phyloP scores from a whole-genome alignment of 2,329 filamentous ascomycete species.

The Trichoderma sp. region DNA sequence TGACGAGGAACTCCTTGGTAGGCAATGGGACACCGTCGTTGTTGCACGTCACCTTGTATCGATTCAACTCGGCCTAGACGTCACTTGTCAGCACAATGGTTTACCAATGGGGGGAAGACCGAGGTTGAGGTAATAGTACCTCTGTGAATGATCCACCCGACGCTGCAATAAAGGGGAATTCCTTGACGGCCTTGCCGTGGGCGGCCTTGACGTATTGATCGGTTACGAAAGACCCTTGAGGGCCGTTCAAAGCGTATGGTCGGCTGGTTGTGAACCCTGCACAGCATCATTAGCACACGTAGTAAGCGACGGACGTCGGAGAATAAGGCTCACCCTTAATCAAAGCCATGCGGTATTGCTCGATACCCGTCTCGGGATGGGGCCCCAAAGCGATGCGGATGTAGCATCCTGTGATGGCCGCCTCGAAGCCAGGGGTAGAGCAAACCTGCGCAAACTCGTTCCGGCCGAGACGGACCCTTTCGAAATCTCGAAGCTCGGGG shows the following conservation, averaged over 20 bases:
- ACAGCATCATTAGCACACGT: constrained; percentile 13
- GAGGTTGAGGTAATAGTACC: constrained; percentile 49
- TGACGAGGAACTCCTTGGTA: constrained; percentile 66
- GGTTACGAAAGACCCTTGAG: constrained; percentile 76
- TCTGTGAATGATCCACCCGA: constrained; percentile 86
- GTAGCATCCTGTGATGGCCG: constrained; percentile 80
- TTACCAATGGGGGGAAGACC: not conserved
- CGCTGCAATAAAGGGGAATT: constrained; percentile 88
- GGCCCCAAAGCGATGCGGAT: constrained; percentile 81
- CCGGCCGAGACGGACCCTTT: constrained; percentile 80
- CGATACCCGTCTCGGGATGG: constrained; percentile 70
- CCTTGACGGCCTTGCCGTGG: constrained; percentile 79
- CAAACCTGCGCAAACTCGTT: constrained; percentile 87
- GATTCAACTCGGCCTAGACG: constrained; percentile 71
- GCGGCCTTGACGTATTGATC: constrained; percentile 82
- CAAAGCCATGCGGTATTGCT: constrained; percentile 82
- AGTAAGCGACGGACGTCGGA: not conserved
- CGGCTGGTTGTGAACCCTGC: constrained; percentile 76
- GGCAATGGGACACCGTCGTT: constrained; percentile 74
- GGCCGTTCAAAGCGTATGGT: constrained; percentile 80
- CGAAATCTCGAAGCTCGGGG: constrained; percentile 76
- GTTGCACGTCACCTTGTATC: constrained; percentile 74
- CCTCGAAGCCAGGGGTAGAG: constrained; percentile 88
- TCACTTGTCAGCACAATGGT: constrained; percentile 33
- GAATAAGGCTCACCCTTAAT: constrained; percentile 70